Conservation (phyloP, 306 rosid species). For the Cucumis sativus region Cucumber_9930_V3 NC_026655.2:9278501-9279000, state of each 20-base stretch:
- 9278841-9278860: not conserved
- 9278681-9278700: not conserved
- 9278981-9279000: slow-evolving; percentile 19
- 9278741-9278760: no score
- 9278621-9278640: not conserved
- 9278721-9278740: no score
- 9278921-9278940: slow-evolving; percentile 12
- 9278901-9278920: slow-evolving; percentile 38
- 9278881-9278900: slow-evolving; percentile 23
- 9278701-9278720: no score
- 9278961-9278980: slow-evolving; percentile 28
- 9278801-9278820: not conserved
- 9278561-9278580: not conserved
- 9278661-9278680: not conserved
- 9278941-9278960: slow-evolving; percentile 13
- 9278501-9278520: no score
- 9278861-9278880: not conserved
- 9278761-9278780: not conserved
- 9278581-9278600: not conserved
- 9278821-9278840: not conserved
- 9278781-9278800: not conserved
- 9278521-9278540: no score
- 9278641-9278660: not conserved
- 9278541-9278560: not conserved
- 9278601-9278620: not conserved